phyloP scores from a whole-genome alignment of 1,139 yeast genomes.

The Zygotorulaspora mrakii region DNA sequence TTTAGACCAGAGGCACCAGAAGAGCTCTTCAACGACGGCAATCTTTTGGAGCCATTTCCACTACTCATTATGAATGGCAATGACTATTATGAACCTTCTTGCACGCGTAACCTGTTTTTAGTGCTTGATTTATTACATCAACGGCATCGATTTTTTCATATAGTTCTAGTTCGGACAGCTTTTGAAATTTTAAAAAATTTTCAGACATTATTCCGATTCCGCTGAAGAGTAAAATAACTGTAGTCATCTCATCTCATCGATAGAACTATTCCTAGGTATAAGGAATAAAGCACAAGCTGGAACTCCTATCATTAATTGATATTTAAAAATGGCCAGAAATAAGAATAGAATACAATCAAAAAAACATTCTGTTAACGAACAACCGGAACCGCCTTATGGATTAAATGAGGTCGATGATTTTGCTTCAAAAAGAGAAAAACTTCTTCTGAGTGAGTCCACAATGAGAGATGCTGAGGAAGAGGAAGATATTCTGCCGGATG shows the following conservation, averaged over 20 bases:
- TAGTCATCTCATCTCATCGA: slow-evolving; percentile 19
- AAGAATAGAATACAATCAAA: slow-evolving; percentile 4
- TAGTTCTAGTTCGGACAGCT: slow-evolving; percentile 3
- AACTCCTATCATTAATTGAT: no score
- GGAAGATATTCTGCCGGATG: slow-evolving; percentile 37
- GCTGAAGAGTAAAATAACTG: slow-evolving; percentile 4
- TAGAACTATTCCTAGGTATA: no score
- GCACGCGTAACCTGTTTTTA: no score
- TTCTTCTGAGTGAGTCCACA: slow-evolving; percentile 58
- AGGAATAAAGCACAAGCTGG: no score
- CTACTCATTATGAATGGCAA: slow-evolving; percentile 25
- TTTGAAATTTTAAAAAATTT: slow-evolving; percentile 11
- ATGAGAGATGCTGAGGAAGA: slow-evolving; percentile 35
- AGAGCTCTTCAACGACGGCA: slow-evolving; percentile 35
- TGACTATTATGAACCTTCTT: no score
- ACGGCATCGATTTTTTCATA: slow-evolving; percentile 18
- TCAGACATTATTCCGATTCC: slow-evolving; percentile 9
- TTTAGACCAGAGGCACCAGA: slow-evolving; percentile 49
- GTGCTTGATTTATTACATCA: slow-evolving; percentile 2
- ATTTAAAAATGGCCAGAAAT: slow-evolving; percentile 16
- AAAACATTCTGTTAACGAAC: slow-evolving; percentile 4
- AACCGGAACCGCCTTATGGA: slow-evolving; percentile 34
- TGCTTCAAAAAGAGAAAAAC: slow-evolving; percentile 60
- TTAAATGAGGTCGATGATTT: slow-evolving; percentile 71
- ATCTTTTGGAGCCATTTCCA: slow-evolving; percentile 29